Evolutionary conservation across 2,329 filamentous ascomycete genomes (phyloP).

Genomic region (Curvularia hawaiiensis): DNA sequence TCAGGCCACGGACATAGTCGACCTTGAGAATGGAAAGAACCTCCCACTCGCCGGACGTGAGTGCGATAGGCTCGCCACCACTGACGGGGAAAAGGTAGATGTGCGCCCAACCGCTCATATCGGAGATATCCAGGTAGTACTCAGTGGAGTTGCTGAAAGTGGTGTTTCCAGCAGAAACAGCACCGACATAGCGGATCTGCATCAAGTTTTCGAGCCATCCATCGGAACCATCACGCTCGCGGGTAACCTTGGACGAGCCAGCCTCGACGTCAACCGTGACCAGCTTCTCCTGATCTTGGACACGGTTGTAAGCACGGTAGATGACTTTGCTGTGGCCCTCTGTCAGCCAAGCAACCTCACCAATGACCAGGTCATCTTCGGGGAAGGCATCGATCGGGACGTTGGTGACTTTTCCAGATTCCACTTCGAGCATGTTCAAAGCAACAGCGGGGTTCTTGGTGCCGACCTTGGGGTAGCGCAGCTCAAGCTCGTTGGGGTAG

Average conservation of each 20-base stretch:
- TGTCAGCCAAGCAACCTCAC: conserved; percentile 71
- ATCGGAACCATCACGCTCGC: conserved; percentile 62
- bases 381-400: conserved; percentile 64
- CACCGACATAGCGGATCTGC: conserved; percentile 61
- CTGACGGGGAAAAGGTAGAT: conserved; percentile 67
- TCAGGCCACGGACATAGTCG: conserved; percentile 59
- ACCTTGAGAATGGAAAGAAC: conserved; percentile 65
- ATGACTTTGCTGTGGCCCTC: conserved; percentile 64
- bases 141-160: conserved; percentile 45
- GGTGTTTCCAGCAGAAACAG: conserved; percentile 39
- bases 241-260: conserved; percentile 54
- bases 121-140: conserved; percentile 71
- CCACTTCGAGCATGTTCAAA: conserved; percentile 63
- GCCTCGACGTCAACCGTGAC: conserved; percentile 62
- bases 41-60: conserved; percentile 72
- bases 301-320: conserved; percentile 70
- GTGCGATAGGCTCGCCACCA: conserved; percentile 59
- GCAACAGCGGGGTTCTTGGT: conserved; percentile 69
- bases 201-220: conserved; percentile 68
- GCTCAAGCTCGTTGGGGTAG: conserved; percentile 66
- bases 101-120: conserved; percentile 69
- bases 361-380: conserved; percentile 66
- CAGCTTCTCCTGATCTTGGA: conserved; percentile 68
- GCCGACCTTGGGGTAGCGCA: conserved; percentile 73
- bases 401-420: conserved; percentile 51